phyloP scores from a whole-genome alignment of 495 filamentous ascomycete genomes.

The Xylaria bambusicola region DNA sequence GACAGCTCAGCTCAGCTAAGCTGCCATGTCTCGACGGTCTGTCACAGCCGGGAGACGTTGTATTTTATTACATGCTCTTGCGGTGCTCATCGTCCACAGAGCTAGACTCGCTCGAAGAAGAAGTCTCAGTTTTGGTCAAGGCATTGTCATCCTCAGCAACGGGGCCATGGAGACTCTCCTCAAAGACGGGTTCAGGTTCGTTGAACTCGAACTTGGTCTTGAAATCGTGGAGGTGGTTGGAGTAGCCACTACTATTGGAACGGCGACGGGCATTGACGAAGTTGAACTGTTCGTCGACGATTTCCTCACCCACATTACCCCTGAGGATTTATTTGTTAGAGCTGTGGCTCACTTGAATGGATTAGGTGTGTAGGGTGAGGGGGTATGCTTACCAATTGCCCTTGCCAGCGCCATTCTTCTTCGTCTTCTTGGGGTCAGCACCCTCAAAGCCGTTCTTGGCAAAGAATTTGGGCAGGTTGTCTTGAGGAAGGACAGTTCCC shows the following conservation, averaged over 20 bases:
- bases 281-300: conserved; percentile 77
- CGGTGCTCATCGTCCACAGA: conserved; percentile 40
- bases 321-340: conserved; percentile 52
- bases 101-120: conserved; percentile 47
- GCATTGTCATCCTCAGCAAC: conserved; percentile 49
- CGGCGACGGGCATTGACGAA: conserved; percentile 85
- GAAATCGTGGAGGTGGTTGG: conserved; percentile 98
- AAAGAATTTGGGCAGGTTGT: conserved; percentile 87
- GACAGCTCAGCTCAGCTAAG: background rate
- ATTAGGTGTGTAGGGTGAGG: background rate
- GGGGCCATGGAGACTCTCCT: conserved; percentile 74
- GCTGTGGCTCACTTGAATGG: background rate
- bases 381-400: conserved; percentile 78
- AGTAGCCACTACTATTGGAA: conserved; percentile 81
- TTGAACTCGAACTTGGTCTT: conserved; percentile 90
- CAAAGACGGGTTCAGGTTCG: conserved; percentile 82
- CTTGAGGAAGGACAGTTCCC: conserved; percentile 63
- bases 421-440: conserved; percentile 84
- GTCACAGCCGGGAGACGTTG: conserved; percentile 6
- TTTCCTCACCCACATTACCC: conserved; percentile 82
- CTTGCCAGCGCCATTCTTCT: conserved; percentile 93
- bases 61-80: conserved; percentile 30
- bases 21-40: too few relatives aligned
- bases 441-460: conserved; percentile 83
- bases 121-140: conserved; percentile 56